Base-by-base conservation (phyloP, 257 asterid species). In the Nemophila menziesii region DNA sequence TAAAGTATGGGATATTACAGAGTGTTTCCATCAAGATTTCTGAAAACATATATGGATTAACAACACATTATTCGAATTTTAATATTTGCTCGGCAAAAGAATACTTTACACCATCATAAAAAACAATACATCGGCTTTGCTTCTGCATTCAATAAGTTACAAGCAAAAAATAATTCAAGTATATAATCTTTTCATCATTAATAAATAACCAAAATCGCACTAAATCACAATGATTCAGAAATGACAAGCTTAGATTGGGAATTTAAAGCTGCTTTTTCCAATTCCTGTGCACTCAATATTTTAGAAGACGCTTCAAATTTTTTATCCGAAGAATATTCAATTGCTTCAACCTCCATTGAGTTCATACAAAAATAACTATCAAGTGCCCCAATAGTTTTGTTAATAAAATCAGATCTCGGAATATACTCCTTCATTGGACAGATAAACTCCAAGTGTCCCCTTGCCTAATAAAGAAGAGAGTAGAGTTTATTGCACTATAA, bases 391-490 rank as follows among this genome's bases (percentile, higher is more conserved):
- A 80, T 65, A 36, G 86, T 75, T 59, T 68, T 51, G 19, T 60
- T 52, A 3, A 83, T 73, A 66, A 87, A 87, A 51, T 46, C 49
- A 14, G 66, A 52, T 59, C 80, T 67, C 1, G 79, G 60, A 16
- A 78, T 52, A 43, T 80, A 68, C 39, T 82, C 93, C 71, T 86
- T 86, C 93, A 82, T 44, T 48, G 92, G 75, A 66, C 97, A 79
- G 44, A 86, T 66, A 19, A 86, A 86, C 22, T 86, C 93, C 44
- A 65, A 58, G 66, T 86, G 97, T 16, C 41, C 57, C 70, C 94
- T 79, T 44, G 75, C 84, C 96, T 84, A 18, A 19, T 24, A 29
- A 22, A 58, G 37, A 58, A 16, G 52, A 44, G 39, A 41, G 11
- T 27, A 8, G 33, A 11, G 12, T 4, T 19, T 33, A 1, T 22